These are phyloP conservation scores for Penicillium angulare DNA, from an alignment of 495 filamentous ascomycete genomes.

Conservation along the genomic window DNA sequence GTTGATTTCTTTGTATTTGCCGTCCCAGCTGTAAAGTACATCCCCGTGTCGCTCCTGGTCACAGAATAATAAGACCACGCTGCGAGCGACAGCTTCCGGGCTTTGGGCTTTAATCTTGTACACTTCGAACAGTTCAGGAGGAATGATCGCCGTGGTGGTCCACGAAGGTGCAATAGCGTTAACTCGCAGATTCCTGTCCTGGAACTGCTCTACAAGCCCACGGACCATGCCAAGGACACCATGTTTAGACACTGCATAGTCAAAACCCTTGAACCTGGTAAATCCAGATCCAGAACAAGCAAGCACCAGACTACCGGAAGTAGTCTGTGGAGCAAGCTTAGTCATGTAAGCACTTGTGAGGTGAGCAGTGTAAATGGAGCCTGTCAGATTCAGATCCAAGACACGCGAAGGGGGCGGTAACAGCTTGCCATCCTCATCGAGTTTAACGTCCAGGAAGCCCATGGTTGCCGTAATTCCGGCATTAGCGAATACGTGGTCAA, in stretches of 20 bases:
- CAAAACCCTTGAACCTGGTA: slow-evolving; percentile 33
- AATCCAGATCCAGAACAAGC: slow-evolving; percentile 37
- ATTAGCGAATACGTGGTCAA: slow-evolving; percentile 53
- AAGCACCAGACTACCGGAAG: slow-evolving; percentile 36
- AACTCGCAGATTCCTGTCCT: slow-evolving; percentile 24
- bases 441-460: slow-evolving; percentile 38
- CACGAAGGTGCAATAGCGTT: slow-evolving; percentile 45
- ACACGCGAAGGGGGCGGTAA: slow-evolving; percentile 37
- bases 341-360: slow-evolving; percentile 39
- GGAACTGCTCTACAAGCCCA: slow-evolving; percentile 17
- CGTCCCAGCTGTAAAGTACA: slow-evolving; percentile 38
- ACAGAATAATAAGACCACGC: slow-evolving; percentile 34
- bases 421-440: slow-evolving; percentile 39
- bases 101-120: slow-evolving; percentile 28
- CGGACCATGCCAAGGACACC: slow-evolving; percentile 37
- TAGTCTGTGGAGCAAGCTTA: slow-evolving; percentile 12
- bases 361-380: slow-evolving; percentile 38
- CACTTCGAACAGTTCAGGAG: slow-evolving; percentile 13
- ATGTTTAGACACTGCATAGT: slow-evolving; percentile 41
- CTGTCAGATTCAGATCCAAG: slow-evolving; percentile 44
- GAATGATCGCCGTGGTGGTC: slow-evolving; percentile 37
- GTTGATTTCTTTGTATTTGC: slow-evolving; percentile 39
- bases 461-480: slow-evolving; percentile 42
- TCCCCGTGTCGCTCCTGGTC: slow-evolving; percentile 33
- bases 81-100: slow-evolving; percentile 35